Evolutionary conservation across 805 yeast genomes (phyloP), one percentile per base, ranked within the genome.

Genomic region (Ogataea ganodermae): DNA sequence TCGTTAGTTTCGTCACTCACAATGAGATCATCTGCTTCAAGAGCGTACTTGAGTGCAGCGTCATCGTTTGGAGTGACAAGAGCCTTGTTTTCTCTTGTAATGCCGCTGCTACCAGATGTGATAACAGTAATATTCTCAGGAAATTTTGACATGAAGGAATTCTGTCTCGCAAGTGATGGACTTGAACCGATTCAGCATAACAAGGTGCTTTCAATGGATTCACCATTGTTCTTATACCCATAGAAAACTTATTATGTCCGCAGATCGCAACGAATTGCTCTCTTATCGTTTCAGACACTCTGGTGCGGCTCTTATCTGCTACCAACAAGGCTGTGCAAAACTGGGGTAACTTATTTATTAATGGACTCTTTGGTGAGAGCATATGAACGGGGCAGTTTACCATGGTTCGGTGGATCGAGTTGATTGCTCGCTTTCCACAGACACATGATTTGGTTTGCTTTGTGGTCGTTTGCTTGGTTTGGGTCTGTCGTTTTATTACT

Each of bases 41-140:
- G 36, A 8, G 36, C 36, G n/a, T 33, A 33, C 13, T 18, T 12
- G 6, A 70, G 61, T 23, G 74, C 74, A 28, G 60, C 64, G 53
- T 73, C 77, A 17, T 20, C 42, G 10, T 24, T 23, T 12, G 14
- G 7, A 3, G 32, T 13, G 7, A 67, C 74, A 14, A 18, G 12
- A 9, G 32, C 16, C n/a, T 24, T 18, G 28, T 14, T 10, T 22
- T 27, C 14, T n/a, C 6, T 22, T 22, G 6, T 8, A 22, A 8
- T 8, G 24, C 24, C 8, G 24, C 6, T 8, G 8, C 8, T 22
- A 22, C 24, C 8, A 6, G 8, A 27, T 7, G 14, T 7, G 6
- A 7, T 5, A n/a, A 27, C 31, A 12, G 31, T 4, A 27, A 27
- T 27, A 27, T n/a, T 5, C 13, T 27, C 14, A 7, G 6, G 14